These are phyloP conservation scores for Boletus edulis DNA, from an alignment of 768 basidiomycete species.

Conservation along the genomic window DNA sequence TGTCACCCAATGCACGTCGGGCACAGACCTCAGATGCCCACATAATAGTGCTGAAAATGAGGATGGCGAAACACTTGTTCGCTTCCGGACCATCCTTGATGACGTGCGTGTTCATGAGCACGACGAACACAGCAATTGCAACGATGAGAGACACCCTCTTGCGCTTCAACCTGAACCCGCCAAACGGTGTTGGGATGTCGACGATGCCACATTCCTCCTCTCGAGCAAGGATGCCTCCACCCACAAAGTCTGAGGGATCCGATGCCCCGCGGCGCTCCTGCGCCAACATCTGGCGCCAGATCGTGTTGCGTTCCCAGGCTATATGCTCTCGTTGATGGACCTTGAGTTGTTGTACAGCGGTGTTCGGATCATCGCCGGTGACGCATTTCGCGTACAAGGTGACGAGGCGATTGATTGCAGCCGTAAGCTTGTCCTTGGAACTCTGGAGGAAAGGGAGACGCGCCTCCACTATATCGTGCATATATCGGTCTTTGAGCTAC, in stretches of 20 bases:
- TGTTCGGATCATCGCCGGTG: slow-evolving; percentile 60
- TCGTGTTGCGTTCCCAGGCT: slow-evolving; percentile 96
- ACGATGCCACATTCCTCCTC: slow-evolving; percentile 37
- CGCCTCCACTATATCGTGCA: slow-evolving; percentile 66
- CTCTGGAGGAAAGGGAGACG: slow-evolving; percentile 64
- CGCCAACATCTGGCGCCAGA: slow-evolving; percentile 95
- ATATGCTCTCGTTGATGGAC: slow-evolving; percentile 90
- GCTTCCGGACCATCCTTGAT: slow-evolving; percentile 62
- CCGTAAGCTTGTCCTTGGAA: slow-evolving; percentile 62
- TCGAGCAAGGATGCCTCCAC: slow-evolving; percentile 48
- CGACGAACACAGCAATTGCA: slow-evolving; percentile 56
- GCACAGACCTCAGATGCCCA: slow-evolving; percentile 92
- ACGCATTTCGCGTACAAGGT: slow-evolving; percentile 85
- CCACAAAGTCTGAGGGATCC: slow-evolving; percentile 32
- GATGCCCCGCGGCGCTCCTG: slow-evolving; percentile 62
- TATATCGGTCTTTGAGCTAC: slow-evolving; percentile 75
- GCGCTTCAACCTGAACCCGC: slow-evolving; percentile 61
- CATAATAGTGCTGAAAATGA: slow-evolving; percentile 85
- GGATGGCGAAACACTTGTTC: slow-evolving; percentile 86
- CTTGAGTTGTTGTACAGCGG: slow-evolving; percentile 79
- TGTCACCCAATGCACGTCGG: background rate
- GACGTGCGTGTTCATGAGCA: slow-evolving; percentile 57
- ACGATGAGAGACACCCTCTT: slow-evolving; percentile 57
- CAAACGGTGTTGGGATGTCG: slow-evolving; percentile 60
- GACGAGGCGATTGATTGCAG: slow-evolving; percentile 55